phyloP scores from a whole-genome alignment of 83 land plant genomes.

The Thuja plicata region DNA sequence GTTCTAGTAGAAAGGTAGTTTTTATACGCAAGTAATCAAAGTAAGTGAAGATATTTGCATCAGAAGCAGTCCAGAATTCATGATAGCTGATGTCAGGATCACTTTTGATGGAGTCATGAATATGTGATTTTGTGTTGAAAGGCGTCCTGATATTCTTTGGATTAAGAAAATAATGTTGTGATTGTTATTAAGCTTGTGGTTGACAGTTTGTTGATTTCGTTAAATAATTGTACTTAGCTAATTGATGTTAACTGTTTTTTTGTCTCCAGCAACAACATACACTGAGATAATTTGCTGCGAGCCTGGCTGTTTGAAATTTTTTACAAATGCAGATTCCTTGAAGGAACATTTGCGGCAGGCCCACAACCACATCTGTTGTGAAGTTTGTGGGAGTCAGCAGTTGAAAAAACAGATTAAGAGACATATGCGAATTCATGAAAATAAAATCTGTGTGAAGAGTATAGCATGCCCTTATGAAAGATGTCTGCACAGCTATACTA shows the following conservation, averaged over 20 bases:
- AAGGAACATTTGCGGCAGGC: conserved; percentile 42
- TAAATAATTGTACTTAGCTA: background rate
- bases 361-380: conserved; percentile 52
- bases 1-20: background rate
- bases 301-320: conserved; percentile 54
- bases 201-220: background rate
- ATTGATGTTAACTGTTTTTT: background rate
- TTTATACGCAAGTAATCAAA: no score
- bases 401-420: conserved; percentile 60
- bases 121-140: background rate
- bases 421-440: conserved; percentile 48
- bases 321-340: conserved; percentile 47
- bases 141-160: background rate
- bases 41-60: background rate
- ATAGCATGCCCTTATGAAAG: conserved; percentile 45
- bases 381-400: conserved; percentile 57
- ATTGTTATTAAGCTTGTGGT: background rate
- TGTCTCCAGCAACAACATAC: background rate
- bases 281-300: conserved; percentile 32
- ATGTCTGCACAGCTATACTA: conserved; percentile 25
- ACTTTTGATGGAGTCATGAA: background rate
- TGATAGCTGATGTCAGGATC: background rate
- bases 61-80: background rate
- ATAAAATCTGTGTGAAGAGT: conserved; percentile 12
- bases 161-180: background rate